A percentile compares a stretch with the other conserved stretches of the same genome.
Evolutionary conservation across 768 basidiomycete genomes (phyloP).

Genomic region (Russula griseocarnosa): DNA sequence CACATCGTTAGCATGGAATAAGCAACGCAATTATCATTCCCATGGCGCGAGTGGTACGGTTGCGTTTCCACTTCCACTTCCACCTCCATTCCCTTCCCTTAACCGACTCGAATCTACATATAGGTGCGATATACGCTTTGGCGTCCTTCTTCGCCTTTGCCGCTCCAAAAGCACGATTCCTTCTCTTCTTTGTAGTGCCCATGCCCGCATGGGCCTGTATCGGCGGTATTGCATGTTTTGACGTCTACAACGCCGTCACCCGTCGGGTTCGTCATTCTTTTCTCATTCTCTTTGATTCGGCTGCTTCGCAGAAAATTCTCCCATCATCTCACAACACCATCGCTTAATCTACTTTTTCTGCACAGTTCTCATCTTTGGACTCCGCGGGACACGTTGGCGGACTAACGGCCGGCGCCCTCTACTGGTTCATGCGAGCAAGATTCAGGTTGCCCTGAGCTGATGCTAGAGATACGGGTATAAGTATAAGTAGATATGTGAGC

Average conservation of each 20-base stretch:
- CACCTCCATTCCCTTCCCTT: not conserved
- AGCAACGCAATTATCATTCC: conserved; percentile 37
- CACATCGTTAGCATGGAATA: conserved; percentile 48
- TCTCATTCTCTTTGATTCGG: not conserved
- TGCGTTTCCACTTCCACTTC: not conserved
- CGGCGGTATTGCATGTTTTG: conserved; percentile 60
- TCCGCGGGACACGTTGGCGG: conserved; percentile 26
- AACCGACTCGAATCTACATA: not conserved
- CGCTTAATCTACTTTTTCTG: not conserved
- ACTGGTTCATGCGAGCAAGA: conserved; percentile 20
- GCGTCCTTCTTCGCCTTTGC: conserved; percentile 70
- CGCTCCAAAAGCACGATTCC: conserved; percentile 61
- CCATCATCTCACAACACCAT: not conserved
- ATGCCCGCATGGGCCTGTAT: conserved; percentile 76
- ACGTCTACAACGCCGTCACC: conserved; percentile 43
- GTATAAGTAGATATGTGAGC: not conserved
- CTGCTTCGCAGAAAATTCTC: not conserved
- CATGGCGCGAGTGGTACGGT: conserved; percentile 71
- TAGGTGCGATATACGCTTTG: conserved; percentile 68
- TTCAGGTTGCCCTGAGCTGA: conserved; percentile 7
- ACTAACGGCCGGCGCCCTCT: conserved; percentile 20
- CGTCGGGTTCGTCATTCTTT: conserved; percentile 31
- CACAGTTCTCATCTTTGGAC: conserved; percentile 16
- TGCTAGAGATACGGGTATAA: not conserved
- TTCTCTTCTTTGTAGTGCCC: conserved; percentile 72